Conservation (phyloP, 495 filamentous ascomycete species). For the Stereocaulon alpinum region DNA sequence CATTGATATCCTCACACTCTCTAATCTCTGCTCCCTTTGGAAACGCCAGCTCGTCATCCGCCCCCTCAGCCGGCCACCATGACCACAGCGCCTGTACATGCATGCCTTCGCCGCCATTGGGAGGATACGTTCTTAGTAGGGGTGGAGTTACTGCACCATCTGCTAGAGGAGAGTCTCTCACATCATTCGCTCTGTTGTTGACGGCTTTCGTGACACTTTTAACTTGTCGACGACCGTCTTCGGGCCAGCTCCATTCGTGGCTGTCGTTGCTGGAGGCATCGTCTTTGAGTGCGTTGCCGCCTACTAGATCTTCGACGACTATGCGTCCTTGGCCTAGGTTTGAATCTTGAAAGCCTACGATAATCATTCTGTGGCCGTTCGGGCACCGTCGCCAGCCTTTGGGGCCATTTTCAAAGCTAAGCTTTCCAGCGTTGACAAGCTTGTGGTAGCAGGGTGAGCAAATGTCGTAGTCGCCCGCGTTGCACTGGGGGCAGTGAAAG, state of each 20-base stretch:
- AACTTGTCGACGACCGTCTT: constrained; percentile 28
- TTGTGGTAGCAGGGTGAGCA: constrained; percentile 65
- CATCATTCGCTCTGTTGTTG: neutral
- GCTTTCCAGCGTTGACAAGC: constrained; percentile 47
- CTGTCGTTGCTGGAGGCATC: constrained; percentile 32
- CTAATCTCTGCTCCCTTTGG: constrained; percentile 70
- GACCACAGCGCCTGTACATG: constrained; percentile 55
- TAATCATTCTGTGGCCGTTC: constrained; percentile 70
- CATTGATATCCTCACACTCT: constrained; percentile 74
- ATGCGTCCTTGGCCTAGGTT: constrained; percentile 43
- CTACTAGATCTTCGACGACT: constrained; percentile 58
- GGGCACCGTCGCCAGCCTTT: constrained; percentile 73
- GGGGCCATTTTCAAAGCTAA: constrained; percentile 63
- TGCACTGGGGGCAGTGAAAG: constrained; percentile 64
- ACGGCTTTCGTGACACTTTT: constrained; percentile 11
- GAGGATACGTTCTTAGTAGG: constrained; percentile 43
- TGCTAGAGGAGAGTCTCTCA: neutral
- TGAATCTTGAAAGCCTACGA: constrained; percentile 60
- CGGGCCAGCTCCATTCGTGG: constrained; percentile 43
- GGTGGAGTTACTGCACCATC: constrained; percentile 4
- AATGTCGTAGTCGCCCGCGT: constrained; percentile 71
- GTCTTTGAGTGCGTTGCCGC: constrained; percentile 52
- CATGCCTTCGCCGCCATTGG: constrained; percentile 57
- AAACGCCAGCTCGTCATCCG: constrained; percentile 67
- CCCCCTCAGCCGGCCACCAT: constrained; percentile 57